Percentiles rank a stretch among this genome's conserved stretches.
Conservation (phyloP, 2,329 filamentous ascomycete genomes). For the Epicoccum nigrum region DNA sequence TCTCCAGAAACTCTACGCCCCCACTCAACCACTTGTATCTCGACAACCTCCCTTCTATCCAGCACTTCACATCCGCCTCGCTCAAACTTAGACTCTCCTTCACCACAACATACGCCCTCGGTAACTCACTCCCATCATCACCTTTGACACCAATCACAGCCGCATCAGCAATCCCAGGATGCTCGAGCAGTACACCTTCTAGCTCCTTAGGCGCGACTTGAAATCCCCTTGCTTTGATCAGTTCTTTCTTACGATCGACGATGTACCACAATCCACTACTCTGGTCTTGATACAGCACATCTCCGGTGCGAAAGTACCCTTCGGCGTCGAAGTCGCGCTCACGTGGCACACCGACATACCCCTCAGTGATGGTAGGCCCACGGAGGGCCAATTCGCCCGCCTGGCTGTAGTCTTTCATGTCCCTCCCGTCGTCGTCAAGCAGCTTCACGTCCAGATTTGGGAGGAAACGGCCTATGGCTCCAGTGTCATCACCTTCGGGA, state of each 20-base stretch:
- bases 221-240: slow-evolving; percentile 66
- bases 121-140: slow-evolving; percentile 42
- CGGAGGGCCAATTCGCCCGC: no score
- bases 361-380: no score
- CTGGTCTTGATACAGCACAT: no score
- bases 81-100: slow-evolving; percentile 26
- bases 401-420: no score
- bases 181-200: slow-evolving; percentile 61
- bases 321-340: no score
- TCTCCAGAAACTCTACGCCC: slow-evolving; percentile 30
- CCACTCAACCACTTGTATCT: slow-evolving; percentile 44
- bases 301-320: no score
- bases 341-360: no score
- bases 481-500: no score
- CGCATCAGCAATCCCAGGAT: slow-evolving; percentile 64
- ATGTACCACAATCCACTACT: slow-evolving; percentile 18
- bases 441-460: no score
- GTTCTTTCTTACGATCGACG: slow-evolving; percentile 50
- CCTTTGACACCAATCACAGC: slow-evolving; percentile 56
- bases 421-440: no score
- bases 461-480: no score
- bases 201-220: slow-evolving; percentile 66
- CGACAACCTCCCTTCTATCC: slow-evolving; percentile 32
- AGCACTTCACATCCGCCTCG: slow-evolving; percentile 29
- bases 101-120: slow-evolving; percentile 53